Base-by-base conservation (phyloP, 768 basidiomycete species). In the Leccinum imitatum region DNA sequence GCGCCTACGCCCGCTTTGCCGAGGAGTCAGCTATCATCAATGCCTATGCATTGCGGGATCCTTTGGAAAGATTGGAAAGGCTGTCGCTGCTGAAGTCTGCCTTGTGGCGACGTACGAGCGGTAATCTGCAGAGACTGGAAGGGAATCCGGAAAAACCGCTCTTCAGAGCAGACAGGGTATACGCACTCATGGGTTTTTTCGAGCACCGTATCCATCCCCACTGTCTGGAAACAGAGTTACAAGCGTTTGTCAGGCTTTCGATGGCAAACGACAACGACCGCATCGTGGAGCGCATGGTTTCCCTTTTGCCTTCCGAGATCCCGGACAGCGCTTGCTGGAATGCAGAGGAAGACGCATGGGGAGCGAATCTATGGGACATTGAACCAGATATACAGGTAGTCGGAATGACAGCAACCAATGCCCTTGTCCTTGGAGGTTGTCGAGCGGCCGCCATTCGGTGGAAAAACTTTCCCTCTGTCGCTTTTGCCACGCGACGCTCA, bases 121-220 rank as follows among this genome's bases (percentile, higher is more conserved):
- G 44, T 0, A n/a, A 4, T 6, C 17, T 57, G 0, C 19, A 56
- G 23, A 25, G 1, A 11, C 47, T 59, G 15, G 37, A 6, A 41
- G 14, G 6, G 15, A n/a, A 27, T 5, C 44, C 31, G 33, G 46
- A n/a, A 1, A 35, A 25, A 19, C 19, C 4, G 6, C 7, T 30
- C 52, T 63, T 59, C 56, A 51, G 41, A 44, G 61, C 64, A 41
- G 70, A 69, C 25, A 70, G 58, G 27, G 69, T 72, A 25, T 71
- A 68, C 8, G 61, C 69, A 10, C 61, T 72, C 1, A 69, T 68
- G 71, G 63, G 64, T 3, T 69, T 72, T 48, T 70, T 72, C 21
- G 59, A 63, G 47, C 69, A 69, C 53, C 71, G 62, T 1, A 69
- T 71, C 31, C 27, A 56, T 10, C 70, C 64, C 11, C 44, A 67